Conservation (phyloP, 768 basidiomycete species). For the Chalciporus piperatus region DNA sequence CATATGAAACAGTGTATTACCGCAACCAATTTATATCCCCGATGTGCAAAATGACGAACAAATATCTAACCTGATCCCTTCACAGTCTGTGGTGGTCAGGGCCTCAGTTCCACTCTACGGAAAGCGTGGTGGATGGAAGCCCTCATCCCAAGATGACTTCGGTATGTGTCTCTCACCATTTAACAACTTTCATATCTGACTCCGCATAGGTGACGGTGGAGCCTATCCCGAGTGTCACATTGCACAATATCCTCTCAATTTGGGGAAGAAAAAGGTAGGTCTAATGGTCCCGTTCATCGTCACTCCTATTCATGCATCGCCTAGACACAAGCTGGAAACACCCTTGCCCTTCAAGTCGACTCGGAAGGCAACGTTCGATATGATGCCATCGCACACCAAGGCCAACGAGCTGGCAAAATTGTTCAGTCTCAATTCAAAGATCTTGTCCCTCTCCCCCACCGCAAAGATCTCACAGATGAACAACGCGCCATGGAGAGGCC, state of each 20-base stretch:
- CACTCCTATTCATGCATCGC: slow-evolving; percentile 1
- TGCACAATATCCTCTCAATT: slow-evolving; percentile 94
- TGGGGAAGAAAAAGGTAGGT: slow-evolving; percentile 91
- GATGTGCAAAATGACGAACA: slow-evolving; percentile 61
- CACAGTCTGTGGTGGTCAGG: slow-evolving; percentile 47
- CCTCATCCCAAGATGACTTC: slow-evolving; percentile 78
- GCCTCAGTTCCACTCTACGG: slow-evolving; percentile 78
- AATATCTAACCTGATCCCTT: slow-evolving; percentile 27
- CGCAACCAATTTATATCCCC: slow-evolving; percentile 58
- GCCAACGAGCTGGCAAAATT: slow-evolving; percentile 80
- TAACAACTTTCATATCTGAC: neutral
- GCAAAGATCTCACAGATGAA: slow-evolving; percentile 80
- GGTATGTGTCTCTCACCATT: slow-evolving; percentile 45
- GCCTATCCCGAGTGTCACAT: slow-evolving; percentile 94
- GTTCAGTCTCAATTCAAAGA: slow-evolving; percentile 98
- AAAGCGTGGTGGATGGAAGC: slow-evolving; percentile 82
- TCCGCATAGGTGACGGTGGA: slow-evolving; percentile 68
- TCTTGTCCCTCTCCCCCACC: slow-evolving; percentile 85
- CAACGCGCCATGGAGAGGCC: slow-evolving; percentile 85
- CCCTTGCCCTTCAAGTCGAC: slow-evolving; percentile 95
- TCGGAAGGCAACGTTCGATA: slow-evolving; percentile 95
- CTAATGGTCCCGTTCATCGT: neutral
- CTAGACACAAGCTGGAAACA: slow-evolving; percentile 88
- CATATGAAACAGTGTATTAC: slow-evolving; percentile 52
- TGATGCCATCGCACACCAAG: slow-evolving; percentile 95